Base-by-base conservation (phyloP, 1,284 basidiomycete species). In the Cutaneotrichosporon mucoides region DNA sequence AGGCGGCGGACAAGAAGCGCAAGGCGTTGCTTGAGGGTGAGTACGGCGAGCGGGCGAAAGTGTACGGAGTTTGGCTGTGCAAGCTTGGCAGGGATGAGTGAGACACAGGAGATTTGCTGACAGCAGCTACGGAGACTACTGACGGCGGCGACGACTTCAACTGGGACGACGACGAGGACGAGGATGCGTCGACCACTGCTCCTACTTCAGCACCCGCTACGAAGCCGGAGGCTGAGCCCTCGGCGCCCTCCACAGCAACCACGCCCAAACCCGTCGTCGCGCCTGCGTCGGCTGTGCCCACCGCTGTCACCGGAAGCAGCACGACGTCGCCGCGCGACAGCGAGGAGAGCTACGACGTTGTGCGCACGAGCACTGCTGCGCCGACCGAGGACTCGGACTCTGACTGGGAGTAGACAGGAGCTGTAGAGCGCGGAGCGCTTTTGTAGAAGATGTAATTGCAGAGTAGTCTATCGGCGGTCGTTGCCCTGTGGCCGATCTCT, bases 11-110 rank as follows among this genome's bases (percentile, higher is more conserved):
- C 72, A 85, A 85, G 68, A 86, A 87, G 66, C 85, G 93, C 60
- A 90, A 90, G 76, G 84, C 85, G 35, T 77, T 96, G 33, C 79
- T 97, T 15, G 84, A 88, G 81, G 86, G 92, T 89, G 71, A 54
- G 81, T 73, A 10, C 4, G 34, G 33, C 11, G 9, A 36, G 33
- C 34, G 34, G 16, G 44, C 5, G n/a, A 7, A 16, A n/a, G 9
- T n/a, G 44, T 4, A 7, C 16, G 44, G 44, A 16, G 7, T 15
- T 46, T 8, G 15, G 15, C 44, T 12, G 10, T 16, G 16, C 11
- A 8, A 16, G 5, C 8, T 48, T 13, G 6, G 34, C 24, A 24
- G 24, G 24, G 24, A 24, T 24, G 24, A 24, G 24, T 24, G 24
- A 24, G 24, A 24, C 24, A 24, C 24, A 24, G 24, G 24, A 24